phyloP scores from a whole-genome alignment of 768 basidiomycete genomes.

The Termitomyces sp. region DNA sequence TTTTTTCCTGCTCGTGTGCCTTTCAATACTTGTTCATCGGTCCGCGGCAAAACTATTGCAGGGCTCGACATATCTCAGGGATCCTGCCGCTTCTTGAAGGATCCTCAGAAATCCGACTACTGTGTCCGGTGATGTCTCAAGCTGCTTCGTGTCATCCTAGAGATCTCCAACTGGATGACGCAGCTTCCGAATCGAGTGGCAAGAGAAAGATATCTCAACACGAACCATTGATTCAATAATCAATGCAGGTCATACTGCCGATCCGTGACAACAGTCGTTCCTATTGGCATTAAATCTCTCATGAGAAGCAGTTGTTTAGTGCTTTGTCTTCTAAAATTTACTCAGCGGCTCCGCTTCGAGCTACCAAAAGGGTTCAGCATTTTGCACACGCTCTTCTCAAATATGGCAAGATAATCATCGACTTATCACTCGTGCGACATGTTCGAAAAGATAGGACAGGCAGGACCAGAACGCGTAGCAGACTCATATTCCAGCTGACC shows the following conservation, averaged over 20 bases:
- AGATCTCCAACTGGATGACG: neutral
- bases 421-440: neutral
- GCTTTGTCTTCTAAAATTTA: neutral
- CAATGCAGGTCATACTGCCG: neutral
- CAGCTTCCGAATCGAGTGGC: neutral
- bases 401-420: neutral
- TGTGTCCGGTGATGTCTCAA: neutral
- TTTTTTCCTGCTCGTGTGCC: slow-evolving; percentile 11
- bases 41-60: neutral
- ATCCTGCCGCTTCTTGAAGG: neutral
- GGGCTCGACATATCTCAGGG: neutral
- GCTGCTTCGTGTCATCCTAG: neutral
- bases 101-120: neutral
- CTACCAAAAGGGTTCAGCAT: neutral
- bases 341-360: neutral
- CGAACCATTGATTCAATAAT: neutral
- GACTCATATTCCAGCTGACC: neutral
- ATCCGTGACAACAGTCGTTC: neutral
- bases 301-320: neutral
- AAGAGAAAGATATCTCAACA: neutral
- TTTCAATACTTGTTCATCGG: neutral
- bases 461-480: neutral
- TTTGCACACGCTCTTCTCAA: neutral
- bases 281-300: neutral
- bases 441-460: neutral